These are phyloP conservation scores for Pouteria campechiana DNA, from an alignment of 179 eudicot genomes.

Conservation along the genomic window DNA sequence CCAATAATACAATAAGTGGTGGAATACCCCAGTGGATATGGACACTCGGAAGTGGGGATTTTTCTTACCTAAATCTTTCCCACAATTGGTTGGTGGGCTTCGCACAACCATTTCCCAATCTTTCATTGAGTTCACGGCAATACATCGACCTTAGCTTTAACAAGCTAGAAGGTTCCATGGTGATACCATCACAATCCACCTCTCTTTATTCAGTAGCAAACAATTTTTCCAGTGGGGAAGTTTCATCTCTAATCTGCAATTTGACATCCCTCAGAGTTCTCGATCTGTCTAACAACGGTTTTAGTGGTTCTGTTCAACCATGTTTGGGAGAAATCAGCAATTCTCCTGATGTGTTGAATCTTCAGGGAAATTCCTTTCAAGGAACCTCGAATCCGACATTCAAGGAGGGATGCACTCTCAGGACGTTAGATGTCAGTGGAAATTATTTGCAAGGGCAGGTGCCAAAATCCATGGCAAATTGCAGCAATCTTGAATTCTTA, in stretches of 20 bases:
- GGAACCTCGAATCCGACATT: neutral
- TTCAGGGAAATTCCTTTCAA: neutral
- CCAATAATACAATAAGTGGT: conserved; percentile 27
- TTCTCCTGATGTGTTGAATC: neutral
- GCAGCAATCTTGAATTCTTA: neutral
- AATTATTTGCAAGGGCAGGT: neutral
- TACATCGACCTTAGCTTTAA: conserved; percentile 37
- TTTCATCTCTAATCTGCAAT: conserved; percentile 15
- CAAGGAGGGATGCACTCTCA: neutral
- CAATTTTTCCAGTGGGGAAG: conserved; percentile 19
- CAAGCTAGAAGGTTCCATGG: conserved; percentile 25
- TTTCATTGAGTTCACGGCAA: neutral
- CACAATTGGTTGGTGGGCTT: conserved; percentile 15
- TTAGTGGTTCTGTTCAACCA: neutral
- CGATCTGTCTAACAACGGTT: neutral
- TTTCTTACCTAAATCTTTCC: conserved; percentile 26
- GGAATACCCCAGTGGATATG: conserved; percentile 45
- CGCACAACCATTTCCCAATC: conserved; percentile 6
- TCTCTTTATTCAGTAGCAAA: conserved; percentile 23
- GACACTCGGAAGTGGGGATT: conserved; percentile 15
- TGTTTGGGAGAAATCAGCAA: neutral
- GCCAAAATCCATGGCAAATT: conserved; percentile 2
- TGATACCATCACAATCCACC: conserved; percentile 4
- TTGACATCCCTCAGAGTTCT: neutral
- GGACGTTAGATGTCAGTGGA: neutral